A percentile compares a stretch with the other conserved stretches of the same genome.
phyloP scores from a whole-genome alignment of 1,139 yeast species.

The Debaryomyces subglobosus region DNA sequence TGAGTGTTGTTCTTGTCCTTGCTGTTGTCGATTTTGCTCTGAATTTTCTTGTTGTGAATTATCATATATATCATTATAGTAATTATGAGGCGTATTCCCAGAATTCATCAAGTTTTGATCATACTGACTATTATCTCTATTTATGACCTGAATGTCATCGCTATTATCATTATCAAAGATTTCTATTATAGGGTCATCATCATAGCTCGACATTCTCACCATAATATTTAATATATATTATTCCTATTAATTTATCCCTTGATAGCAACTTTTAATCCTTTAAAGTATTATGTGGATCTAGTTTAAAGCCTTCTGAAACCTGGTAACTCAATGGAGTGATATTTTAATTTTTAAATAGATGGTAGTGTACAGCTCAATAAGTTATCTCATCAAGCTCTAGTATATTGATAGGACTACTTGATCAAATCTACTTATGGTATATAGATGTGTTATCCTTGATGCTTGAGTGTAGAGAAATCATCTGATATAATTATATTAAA shows the following conservation, averaged over 20 bases:
- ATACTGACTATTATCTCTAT: conserved; percentile 26
- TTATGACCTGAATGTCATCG: conserved; percentile 40
- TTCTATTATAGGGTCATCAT: conserved; percentile 18
- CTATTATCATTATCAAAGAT: conserved; percentile 17
- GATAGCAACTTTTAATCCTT: background rate
- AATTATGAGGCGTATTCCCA: conserved; percentile 13
- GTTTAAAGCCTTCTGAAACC: background rate
- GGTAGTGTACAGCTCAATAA: background rate
- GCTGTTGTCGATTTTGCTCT: background rate
- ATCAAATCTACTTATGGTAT: background rate
- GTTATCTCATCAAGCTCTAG: background rate
- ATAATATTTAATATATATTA: conserved; percentile 1
- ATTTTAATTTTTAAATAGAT: conserved; percentile 1
- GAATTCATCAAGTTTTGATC: conserved; percentile 12
- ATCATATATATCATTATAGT: conserved; percentile 19
- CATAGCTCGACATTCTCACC: conserved; percentile 13
- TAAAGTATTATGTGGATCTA: background rate
- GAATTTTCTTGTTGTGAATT: conserved; percentile 14
- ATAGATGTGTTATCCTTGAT: background rate
- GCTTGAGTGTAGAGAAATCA: too few relatives aligned
- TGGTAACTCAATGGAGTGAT: background rate
- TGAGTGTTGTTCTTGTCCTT: conserved; percentile 3
- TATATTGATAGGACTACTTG: background rate
- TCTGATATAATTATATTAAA: background rate
- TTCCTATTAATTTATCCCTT: background rate